phyloP scores from a whole-genome alignment of 2,329 filamentous ascomycete species.

The Corinectria fuckeliana region DNA sequence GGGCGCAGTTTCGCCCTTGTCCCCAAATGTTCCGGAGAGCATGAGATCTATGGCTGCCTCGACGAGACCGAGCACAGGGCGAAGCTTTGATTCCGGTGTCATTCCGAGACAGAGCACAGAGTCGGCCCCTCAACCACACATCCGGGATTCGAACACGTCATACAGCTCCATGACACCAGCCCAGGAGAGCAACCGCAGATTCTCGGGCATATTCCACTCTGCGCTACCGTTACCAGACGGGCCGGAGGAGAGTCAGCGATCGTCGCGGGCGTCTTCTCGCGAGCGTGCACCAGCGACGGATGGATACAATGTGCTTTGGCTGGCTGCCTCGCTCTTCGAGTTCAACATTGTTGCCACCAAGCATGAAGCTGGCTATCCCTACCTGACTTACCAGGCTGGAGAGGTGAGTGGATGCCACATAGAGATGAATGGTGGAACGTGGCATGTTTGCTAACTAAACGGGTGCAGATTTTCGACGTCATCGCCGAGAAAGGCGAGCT shows the following conservation, averaged over 20 bases:
- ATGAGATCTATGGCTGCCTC: constrained; percentile 56
- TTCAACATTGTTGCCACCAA: constrained; percentile 96
- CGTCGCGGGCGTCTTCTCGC: constrained; percentile 66
- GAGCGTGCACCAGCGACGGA: constrained; percentile 60
- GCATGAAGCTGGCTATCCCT: constrained; percentile 92
- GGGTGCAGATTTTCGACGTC: constrained; percentile 77
- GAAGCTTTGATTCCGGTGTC: constrained; percentile 63
- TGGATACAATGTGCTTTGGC: constrained; percentile 79
- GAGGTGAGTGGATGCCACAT: constrained; percentile 64
- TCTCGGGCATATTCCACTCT: constrained; percentile 84
- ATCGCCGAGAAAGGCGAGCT: constrained; percentile 97
- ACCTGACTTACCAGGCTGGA: constrained; percentile 92
- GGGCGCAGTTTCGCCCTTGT: constrained; percentile 64
- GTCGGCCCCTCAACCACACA: constrained; percentile 48
- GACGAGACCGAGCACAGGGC: constrained; percentile 64
- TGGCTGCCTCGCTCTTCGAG: constrained; percentile 93
- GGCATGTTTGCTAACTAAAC: background rate
- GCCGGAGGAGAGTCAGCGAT: constrained; percentile 58
- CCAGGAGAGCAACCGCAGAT: constrained; percentile 57
- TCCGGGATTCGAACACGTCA: constrained; percentile 62
- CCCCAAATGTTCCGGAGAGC: constrained; percentile 58
- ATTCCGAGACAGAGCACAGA: constrained; percentile 60
- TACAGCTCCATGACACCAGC: constrained; percentile 57
- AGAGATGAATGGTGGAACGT: no score
- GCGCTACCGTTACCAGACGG: constrained; percentile 81